A percentile compares a stretch with the other conserved stretches of the same genome.
These are phyloP conservation scores for Xylaria hypoxylon DNA, from an alignment of 2,329 filamentous ascomycete genomes.

Conservation along the genomic window DNA sequence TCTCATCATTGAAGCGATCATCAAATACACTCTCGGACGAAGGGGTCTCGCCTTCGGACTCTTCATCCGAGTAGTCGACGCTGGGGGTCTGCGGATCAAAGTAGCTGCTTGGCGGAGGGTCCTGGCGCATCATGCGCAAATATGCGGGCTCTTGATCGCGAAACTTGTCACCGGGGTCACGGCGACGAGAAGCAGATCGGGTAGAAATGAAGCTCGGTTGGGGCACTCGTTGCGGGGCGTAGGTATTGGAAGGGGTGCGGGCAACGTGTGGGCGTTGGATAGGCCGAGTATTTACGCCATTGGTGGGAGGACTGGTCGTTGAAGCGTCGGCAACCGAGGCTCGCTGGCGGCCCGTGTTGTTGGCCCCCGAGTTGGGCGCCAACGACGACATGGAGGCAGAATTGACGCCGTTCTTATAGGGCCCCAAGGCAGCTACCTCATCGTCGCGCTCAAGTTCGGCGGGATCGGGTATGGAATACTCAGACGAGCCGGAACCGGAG, in stretches of 20 bases:
- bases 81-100: slow-evolving; percentile 78
- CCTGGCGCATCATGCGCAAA: slow-evolving; percentile 88
- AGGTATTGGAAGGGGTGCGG: slow-evolving; percentile 82
- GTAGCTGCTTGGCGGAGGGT: slow-evolving; percentile 71
- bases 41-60: slow-evolving; percentile 91
- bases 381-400: slow-evolving; percentile 59
- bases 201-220: slow-evolving; percentile 56
- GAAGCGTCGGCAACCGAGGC: slow-evolving; percentile 50
- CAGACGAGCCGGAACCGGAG: slow-evolving; percentile 60
- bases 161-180: slow-evolving; percentile 60
- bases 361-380: slow-evolving; percentile 55
- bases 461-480: slow-evolving; percentile 59
- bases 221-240: slow-evolving; percentile 73
- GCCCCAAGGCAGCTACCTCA: slow-evolving; percentile 58
- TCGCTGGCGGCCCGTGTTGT: slow-evolving; percentile 57
- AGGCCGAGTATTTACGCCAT: slow-evolving; percentile 58
- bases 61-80: slow-evolving; percentile 78
- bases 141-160: slow-evolving; percentile 94
- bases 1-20: slow-evolving; percentile 90
- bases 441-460: slow-evolving; percentile 63
- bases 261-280: slow-evolving; percentile 76
- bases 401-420: slow-evolving; percentile 58
- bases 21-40: slow-evolving; percentile 86
- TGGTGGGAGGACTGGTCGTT: slow-evolving; percentile 45
- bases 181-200: slow-evolving; percentile 60